phyloP scores from a whole-genome alignment of 768 basidiomycete species.

The Lactarius sp. region DNA sequence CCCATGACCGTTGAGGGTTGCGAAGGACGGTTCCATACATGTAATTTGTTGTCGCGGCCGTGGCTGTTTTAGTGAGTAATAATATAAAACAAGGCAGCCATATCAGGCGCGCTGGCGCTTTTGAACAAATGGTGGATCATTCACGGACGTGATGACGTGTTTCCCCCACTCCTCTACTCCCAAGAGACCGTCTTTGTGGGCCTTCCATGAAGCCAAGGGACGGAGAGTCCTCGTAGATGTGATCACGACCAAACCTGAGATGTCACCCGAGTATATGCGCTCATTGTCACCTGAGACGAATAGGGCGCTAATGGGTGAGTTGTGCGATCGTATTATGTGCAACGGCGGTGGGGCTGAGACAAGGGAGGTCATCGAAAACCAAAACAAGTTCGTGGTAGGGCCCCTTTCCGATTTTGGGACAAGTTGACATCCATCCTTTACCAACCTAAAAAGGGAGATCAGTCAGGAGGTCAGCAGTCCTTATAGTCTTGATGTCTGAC shows the following conservation, averaged over 20 bases:
- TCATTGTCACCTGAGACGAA: slow-evolving; percentile 68
- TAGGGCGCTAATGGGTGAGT: slow-evolving; percentile 54
- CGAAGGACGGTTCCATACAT: slow-evolving; percentile 58
- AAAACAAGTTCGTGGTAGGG: not conserved
- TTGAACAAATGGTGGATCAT: not conserved
- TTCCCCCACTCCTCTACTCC: slow-evolving; percentile 72
- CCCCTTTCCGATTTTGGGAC: too few relatives aligned
- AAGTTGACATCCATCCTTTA: too few relatives aligned
- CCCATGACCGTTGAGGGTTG: slow-evolving; percentile 42
- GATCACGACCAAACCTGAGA: slow-evolving; percentile 67
- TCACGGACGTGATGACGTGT: slow-evolving; percentile 70
- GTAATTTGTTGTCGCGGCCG: slow-evolving; percentile 80
- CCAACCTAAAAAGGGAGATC: too few relatives aligned
- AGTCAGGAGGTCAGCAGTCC: too few relatives aligned
- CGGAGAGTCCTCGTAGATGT: slow-evolving; percentile 75
- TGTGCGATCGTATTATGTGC: slow-evolving; percentile 73
- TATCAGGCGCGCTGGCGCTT: slow-evolving; percentile 2
- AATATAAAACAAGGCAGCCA: not conserved
- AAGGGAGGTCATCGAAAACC: not conserved
- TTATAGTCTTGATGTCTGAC: too few relatives aligned
- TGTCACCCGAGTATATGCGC: slow-evolving; percentile 83
- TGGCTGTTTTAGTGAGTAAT: slow-evolving; percentile 47
- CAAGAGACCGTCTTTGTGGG: slow-evolving; percentile 74
- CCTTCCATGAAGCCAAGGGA: slow-evolving; percentile 67
- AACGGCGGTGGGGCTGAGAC: slow-evolving; percentile 47